Evolutionary conservation across 2,329 filamentous ascomycete species (phyloP), one percentile per base, ranked within the genome.

Genomic region (Pleoardoris graminearum): DNA sequence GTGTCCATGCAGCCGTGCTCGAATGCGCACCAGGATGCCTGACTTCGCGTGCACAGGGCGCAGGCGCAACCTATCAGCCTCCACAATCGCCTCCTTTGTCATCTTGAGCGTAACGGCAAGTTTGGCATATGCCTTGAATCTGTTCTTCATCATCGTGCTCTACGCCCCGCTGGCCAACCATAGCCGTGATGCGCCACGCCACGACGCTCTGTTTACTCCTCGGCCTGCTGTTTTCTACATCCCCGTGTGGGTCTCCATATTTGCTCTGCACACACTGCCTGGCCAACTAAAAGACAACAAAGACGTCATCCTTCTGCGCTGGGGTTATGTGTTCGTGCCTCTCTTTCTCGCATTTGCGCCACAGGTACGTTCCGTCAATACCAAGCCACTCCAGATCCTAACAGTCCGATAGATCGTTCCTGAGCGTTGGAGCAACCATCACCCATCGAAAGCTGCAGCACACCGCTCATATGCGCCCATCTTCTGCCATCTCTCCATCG

Each of bases 111-210:
- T 86, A 48, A 73, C 84, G 4, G 79, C 85, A 48, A 83, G 79
- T 50, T 71, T 88, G 10, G 84, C 82, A 0, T 86, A 82, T 59
- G 82, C 84, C 2, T 80, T 85, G 68, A 86, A 84, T 59, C 70
- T 88, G 25, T 88, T 88, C 72, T 85, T 82, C 62, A 63, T 86
- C 8, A 79, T 81, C 7, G 72, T 86, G 23, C 72, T 85, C 8
- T 76, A 85, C 22, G 84, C 80, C 0, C 82, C 83, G 1, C 66
- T 79, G 4, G 79, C 82, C 1, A 54, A 82, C 47, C 71, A 63
- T 66, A 64, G 51, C 48, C 62, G 53, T 17, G 70, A 60, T 51
- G 63, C 45, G 39, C 69, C 53, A 35, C 65, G 51, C 57, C 65
- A 53, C 38, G 72, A 61, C 58, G 66, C 54, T 44, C 66, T 76